Percentiles rank a stretch among this genome's conserved stretches.
Conservation (phyloP, 2,329 filamentous ascomycete genomes). For the Talaromyces amestolkiae region DNA sequence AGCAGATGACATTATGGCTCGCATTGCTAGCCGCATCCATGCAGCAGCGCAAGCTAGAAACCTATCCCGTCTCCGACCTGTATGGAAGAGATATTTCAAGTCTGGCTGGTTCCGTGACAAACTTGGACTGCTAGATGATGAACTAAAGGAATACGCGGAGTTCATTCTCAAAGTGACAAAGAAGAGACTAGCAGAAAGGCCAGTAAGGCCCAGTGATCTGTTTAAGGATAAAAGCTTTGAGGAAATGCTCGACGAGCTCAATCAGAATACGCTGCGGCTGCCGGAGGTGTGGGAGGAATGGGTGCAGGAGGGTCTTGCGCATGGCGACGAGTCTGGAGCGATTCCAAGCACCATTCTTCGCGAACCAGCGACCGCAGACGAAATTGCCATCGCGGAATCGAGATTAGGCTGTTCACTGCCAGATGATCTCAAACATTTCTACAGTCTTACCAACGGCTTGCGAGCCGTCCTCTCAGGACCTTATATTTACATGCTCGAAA, state of each 20-base stretch:
- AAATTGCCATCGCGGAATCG: neutral
- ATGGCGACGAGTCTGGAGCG: neutral
- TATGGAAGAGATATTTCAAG: conserved; percentile 12
- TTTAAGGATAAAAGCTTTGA: neutral
- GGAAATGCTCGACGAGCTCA: conserved; percentile 12
- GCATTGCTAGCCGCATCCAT: conserved; percentile 15
- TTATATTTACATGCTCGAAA: neutral
- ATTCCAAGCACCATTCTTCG: conserved; percentile 10
- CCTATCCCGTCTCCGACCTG: neutral
- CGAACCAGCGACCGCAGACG: neutral
- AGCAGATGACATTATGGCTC: conserved; percentile 14
- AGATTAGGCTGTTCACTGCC: conserved; percentile 6
- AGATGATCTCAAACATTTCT: conserved; percentile 15
- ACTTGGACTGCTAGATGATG: neutral
- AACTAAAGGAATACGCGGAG: conserved; percentile 7
- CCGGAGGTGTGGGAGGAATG: neutral
- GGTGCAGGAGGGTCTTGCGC: neutral
- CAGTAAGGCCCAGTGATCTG: neutral
- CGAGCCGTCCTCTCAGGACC: neutral
- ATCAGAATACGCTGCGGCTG: conserved; percentile 8
- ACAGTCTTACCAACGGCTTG: conserved; percentile 9
- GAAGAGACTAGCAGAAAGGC: conserved; percentile 4
- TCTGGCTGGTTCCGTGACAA: conserved; percentile 11
- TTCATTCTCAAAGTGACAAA: conserved; percentile 6
- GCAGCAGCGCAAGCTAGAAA: conserved; percentile 2